These are phyloP conservation scores for Myrica gale DNA, from an alignment of 306 rosid genomes.

Conservation along the genomic window DNA sequence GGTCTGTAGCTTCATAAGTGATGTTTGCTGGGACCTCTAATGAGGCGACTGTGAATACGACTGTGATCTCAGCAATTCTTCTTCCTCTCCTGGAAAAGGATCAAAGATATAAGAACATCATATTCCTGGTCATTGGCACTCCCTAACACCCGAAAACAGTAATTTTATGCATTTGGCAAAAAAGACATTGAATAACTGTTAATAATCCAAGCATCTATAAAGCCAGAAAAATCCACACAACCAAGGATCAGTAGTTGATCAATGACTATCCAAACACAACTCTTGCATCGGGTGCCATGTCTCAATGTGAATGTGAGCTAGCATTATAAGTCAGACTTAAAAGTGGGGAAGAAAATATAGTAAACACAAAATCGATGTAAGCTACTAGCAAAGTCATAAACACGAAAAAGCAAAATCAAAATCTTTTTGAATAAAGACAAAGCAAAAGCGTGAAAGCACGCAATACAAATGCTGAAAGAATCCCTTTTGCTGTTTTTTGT, in stretches of 20 bases:
- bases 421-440: constrained; percentile 31
- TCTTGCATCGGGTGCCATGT: constrained; percentile 23
- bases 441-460: constrained; percentile 33
- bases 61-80: constrained; percentile 30
- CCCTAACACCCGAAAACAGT: not conserved
- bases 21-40: constrained; percentile 27
- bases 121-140: constrained; percentile 11
- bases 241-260: not conserved
- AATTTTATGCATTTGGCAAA: constrained; percentile 12
- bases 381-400: constrained; percentile 5
- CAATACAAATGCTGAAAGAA: constrained; percentile 36
- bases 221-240: not conserved
- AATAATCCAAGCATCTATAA: not conserved
- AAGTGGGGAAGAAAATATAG: not conserved
- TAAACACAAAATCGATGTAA: not conserved
- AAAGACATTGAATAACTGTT: not conserved
- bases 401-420: constrained; percentile 36
- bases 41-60: constrained; percentile 20
- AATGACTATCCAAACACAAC: constrained; percentile 3
- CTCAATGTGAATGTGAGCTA: constrained; percentile 7
- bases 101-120: constrained; percentile 25
- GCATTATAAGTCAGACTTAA: constrained; percentile 22
- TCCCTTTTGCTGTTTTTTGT: constrained; percentile 18
- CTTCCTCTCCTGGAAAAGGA: constrained; percentile 46
- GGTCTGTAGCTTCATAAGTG: constrained; percentile 48